A percentile compares a stretch with the other conserved stretches of the same genome.
phyloP scores from a whole-genome alignment of 768 basidiomycete species.

The Candolleomyces aberdarensis region DNA sequence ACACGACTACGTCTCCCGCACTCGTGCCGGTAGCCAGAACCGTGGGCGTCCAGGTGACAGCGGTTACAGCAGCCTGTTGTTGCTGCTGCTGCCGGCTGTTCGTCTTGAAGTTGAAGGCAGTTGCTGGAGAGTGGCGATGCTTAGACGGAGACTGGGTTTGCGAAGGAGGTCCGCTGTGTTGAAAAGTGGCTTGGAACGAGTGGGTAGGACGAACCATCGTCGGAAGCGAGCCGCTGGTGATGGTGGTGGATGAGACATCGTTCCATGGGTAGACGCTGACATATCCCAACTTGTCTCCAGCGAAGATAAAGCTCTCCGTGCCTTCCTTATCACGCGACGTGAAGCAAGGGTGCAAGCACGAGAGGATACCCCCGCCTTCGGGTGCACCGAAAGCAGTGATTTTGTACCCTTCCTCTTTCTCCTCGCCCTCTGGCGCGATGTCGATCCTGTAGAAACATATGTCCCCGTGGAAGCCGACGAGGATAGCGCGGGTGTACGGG shows the following conservation, averaged over 20 bases:
- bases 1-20: constrained; percentile 55
- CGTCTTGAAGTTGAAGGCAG: too few species aligned
- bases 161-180: constrained; percentile 13
- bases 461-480: constrained; percentile 51
- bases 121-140: too few species aligned
- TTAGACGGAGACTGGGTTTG: not conserved
- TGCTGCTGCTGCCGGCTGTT: constrained; percentile 27
- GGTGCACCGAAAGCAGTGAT: constrained; percentile 48
- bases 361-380: constrained; percentile 45
- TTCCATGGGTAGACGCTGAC: constrained; percentile 60
- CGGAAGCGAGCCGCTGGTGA: not conserved
- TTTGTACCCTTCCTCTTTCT: constrained; percentile 20
- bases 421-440: constrained; percentile 24
- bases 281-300: constrained; percentile 64
- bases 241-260: constrained; percentile 7
- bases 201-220: not conserved
- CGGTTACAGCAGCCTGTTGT: constrained; percentile 57
- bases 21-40: constrained; percentile 66
- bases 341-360: constrained; percentile 48
- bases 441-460: constrained; percentile 50
- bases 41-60: constrained; percentile 58
- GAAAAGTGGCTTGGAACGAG: constrained; percentile 43
- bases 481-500: constrained; percentile 31
- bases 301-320: constrained; percentile 51
- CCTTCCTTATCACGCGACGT: constrained; percentile 19